Conservation (phyloP, 1,284 basidiomycete species). For the Pseudozyma sp. region DNA sequence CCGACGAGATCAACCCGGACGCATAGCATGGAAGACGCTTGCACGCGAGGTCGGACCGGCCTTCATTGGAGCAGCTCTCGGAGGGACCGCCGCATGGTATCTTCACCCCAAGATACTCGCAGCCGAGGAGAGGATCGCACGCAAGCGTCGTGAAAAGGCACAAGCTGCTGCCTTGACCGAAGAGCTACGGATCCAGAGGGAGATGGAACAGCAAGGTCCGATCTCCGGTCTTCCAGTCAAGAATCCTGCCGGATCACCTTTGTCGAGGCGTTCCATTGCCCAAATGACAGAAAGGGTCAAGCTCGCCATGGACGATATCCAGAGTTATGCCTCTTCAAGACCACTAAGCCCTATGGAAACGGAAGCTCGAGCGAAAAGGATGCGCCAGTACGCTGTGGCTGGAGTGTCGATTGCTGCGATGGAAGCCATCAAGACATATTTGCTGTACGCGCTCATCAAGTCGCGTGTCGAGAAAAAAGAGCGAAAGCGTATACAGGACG, state of each 20-base stretch:
- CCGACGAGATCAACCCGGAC: no score
- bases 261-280: not conserved
- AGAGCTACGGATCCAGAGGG: no score
- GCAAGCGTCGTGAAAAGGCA: no score
- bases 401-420: not conserved
- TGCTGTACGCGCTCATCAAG: slow-evolving; percentile 1
- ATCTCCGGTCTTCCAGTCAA: no score
- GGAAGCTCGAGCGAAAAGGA: slow-evolving; percentile 4
- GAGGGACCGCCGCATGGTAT: no score
- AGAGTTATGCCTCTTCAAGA: slow-evolving; percentile 4
- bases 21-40: not conserved
- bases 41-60: not conserved
- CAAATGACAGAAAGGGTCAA: not conserved
- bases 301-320: slow-evolving; percentile 2
- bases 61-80: not conserved
- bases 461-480: not conserved
- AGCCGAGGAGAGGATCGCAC: no score
- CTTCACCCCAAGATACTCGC: no score
- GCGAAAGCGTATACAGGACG: not conserved
- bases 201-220: no score
- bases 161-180: no score
- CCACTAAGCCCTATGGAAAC: slow-evolving; percentile 2
- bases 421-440: not conserved
- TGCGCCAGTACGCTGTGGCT: not conserved
- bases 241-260: not conserved